Conservation (phyloP, 1,284 basidiomycete species). For the Waitea zeae region DNA sequence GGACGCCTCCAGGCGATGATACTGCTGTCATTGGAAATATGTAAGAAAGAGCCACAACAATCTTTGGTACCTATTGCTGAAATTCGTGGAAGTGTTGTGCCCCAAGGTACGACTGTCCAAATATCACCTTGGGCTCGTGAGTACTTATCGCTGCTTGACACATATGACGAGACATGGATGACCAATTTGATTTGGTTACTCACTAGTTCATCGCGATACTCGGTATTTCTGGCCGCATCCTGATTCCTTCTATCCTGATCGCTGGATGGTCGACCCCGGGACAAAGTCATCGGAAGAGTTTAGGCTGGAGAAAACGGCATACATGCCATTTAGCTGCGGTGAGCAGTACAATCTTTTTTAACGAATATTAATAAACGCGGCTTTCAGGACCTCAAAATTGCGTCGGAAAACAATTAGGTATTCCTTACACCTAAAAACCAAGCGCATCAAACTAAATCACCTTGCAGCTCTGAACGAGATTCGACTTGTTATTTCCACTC, state of each 20-base stretch:
- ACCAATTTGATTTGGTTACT: slow-evolving; percentile 14
- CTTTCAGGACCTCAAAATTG: too few species aligned
- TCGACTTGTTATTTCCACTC: too few species aligned
- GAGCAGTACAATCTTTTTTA: too few species aligned
- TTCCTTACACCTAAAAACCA: too few species aligned
- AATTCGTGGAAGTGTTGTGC: not conserved
- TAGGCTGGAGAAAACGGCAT: slow-evolving; percentile 9
- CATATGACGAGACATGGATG: not conserved
- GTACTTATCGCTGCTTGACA: slow-evolving; percentile 8
- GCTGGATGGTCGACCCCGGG: slow-evolving; percentile 9
- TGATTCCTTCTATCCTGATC: slow-evolving; percentile 10
- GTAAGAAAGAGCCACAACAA: not conserved
- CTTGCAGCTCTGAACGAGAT: too few species aligned
- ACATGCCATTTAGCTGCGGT: slow-evolving; percentile 10
- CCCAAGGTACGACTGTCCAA: slow-evolving; percentile 7
- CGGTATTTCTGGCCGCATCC: slow-evolving; percentile 10
- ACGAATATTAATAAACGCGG: too few species aligned
- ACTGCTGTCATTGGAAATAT: slow-evolving; percentile 8
- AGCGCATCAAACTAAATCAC: too few species aligned
- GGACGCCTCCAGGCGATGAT: slow-evolving; percentile 7
- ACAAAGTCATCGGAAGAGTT: not conserved
- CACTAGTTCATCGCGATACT: slow-evolving; percentile 10
- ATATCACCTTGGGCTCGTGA: not conserved
- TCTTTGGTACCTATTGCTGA: not conserved
- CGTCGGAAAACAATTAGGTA: too few species aligned